These are phyloP conservation scores for Citrullus mucosospermus DNA, from an alignment of 306 rosid species.

Conservation along the genomic window DNA sequence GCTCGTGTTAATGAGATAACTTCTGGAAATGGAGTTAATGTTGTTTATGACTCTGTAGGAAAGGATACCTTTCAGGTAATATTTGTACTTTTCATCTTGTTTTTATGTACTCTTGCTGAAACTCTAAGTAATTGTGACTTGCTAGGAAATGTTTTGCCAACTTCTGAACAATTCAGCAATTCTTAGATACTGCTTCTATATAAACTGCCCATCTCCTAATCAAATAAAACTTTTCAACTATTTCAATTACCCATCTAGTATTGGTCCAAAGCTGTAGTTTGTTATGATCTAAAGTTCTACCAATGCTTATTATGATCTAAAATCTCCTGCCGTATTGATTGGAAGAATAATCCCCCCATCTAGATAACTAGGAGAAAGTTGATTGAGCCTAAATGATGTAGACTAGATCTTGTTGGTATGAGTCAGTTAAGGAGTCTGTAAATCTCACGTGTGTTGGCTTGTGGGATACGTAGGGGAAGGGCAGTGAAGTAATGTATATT, in stretches of 20 bases:
- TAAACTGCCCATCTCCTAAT: neutral
- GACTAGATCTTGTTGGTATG: neutral
- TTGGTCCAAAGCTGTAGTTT: neutral
- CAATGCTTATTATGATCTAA: neutral
- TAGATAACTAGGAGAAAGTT: neutral
- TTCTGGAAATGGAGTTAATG: constrained; percentile 72
- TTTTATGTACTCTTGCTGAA: neutral
- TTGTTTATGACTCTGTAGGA: constrained; percentile 89
- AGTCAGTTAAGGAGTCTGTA: neutral
- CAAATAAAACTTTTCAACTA: neutral
- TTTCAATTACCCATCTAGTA: neutral
- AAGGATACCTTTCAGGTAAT: constrained; percentile 84
- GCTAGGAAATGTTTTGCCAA: neutral
- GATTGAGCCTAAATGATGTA: neutral
- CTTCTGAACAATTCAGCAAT: neutral
- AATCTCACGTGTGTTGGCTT: neutral
- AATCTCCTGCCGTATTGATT: neutral
- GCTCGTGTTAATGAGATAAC: constrained; percentile 69
- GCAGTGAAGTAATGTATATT: neutral
- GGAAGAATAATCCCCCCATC: neutral
- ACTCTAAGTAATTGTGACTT: neutral
- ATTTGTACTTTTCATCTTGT: neutral
- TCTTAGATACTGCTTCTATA: neutral
- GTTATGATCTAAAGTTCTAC: neutral
- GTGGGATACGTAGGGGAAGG: neutral